Base-by-base conservation (phyloP, 1,139 yeast species). In the Suhomyces coccinellae region DNA sequence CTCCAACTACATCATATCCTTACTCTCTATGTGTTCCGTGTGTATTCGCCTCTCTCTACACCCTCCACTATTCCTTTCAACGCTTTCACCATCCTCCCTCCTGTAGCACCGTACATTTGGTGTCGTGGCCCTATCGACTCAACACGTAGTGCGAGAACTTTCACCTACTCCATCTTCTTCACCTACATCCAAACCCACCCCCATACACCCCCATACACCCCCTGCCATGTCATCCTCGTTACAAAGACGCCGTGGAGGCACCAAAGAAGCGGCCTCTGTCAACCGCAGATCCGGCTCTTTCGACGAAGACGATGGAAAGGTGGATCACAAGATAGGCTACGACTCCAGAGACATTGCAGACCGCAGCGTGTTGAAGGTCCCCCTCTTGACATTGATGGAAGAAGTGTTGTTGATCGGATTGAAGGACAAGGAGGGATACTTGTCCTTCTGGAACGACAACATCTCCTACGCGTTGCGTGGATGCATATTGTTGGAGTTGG, bases 381-480 rank as follows among this genome's bases (percentile, higher is more conserved):
- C 99, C 1, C 72, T 82, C 41, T 75, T 93, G 56, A 95, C 99
- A 1, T 70, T 93, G 55, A 90, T 93, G 97, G 99, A 93, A 66
- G 99, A 93, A 65, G 97, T 93, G 9, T 71, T 93, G 50, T 75
- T 93, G 52, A 80, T 93, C 71, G 99, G 99, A 2, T 76, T 93
- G 53, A 91, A 93, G 62, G 99, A 93, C 65, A 86, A 87, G 58
- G 98, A 93, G 66, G 99, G 99, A 6, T 90, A 91, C 65, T 75
- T 93, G 47, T 89, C 97, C 17, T 93, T 93, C 67, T 93, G 99
- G 99, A 95, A 93, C 65, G 99, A 93, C 66, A 91, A 89, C 65
- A 91, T 93, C 47, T 89, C 97, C 26, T 95, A 93, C 67, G 97
- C 97, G 2, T 77, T 93, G 50, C 83, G 99, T 57, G 99, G 99